Percentiles rank a stretch among this genome's conserved stretches.
Conservation (phyloP, 1,139 yeast species). For the Pichia inconspicua region DNA sequence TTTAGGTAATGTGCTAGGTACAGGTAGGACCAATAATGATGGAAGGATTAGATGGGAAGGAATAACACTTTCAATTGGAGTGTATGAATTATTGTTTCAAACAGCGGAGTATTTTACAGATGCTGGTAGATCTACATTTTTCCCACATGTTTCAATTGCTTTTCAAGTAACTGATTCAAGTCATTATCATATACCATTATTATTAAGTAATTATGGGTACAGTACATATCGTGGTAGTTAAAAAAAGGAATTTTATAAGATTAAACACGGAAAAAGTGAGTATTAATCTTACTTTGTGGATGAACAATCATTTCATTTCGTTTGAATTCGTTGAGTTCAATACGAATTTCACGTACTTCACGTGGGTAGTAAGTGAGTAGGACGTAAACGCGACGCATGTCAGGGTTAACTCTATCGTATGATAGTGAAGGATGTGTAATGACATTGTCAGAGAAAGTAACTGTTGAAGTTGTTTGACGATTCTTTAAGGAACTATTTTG, state of each 20-base stretch:
- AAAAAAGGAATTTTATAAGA: background rate
- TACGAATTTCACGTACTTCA: conserved; percentile 41
- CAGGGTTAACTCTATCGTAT: conserved; percentile 42
- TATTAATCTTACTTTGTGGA: conserved; percentile 41
- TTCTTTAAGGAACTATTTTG: background rate
- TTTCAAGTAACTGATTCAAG: conserved; percentile 57
- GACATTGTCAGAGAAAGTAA: conserved; percentile 39
- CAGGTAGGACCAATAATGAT: conserved; percentile 62
- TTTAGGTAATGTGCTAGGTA: conserved; percentile 38
- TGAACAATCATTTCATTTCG: conserved; percentile 48
- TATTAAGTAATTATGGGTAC: conserved; percentile 76
- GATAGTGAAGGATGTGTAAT: conserved; percentile 41
- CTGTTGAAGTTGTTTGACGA: conserved; percentile 27
- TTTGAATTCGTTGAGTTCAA: conserved; percentile 44
- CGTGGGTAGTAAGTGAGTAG: conserved; percentile 40
- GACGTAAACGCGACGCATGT: conserved; percentile 41
- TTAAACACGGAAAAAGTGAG: conserved; percentile 43
- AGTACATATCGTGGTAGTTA: conserved; percentile 71
- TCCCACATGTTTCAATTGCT: conserved; percentile 75
- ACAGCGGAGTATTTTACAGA: conserved; percentile 56
- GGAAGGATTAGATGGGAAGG: conserved; percentile 62
- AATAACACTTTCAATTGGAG: conserved; percentile 41
- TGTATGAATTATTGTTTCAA: conserved; percentile 67
- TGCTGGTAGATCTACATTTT: conserved; percentile 44
- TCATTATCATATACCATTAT: conserved; percentile 82